These are phyloP conservation scores for Candida easanensis DNA, from an alignment of 805 yeast genomes.

Conservation along the genomic window DNA sequence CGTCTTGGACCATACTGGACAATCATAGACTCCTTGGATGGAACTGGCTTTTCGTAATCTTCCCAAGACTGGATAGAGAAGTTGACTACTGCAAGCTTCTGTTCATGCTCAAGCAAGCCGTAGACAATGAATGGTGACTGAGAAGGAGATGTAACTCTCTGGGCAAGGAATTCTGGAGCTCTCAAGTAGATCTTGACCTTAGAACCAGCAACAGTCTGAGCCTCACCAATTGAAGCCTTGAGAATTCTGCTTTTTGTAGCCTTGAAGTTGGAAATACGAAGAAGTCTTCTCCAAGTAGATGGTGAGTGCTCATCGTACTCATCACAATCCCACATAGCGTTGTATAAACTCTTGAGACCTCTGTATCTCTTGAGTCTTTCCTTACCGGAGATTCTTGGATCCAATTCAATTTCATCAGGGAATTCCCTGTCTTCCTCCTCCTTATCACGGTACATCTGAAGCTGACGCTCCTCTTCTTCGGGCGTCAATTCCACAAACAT, in stretches of 20 bases:
- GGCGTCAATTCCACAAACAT: slow-evolving; percentile 69
- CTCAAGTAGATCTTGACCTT: slow-evolving; percentile 56
- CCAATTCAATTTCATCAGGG: slow-evolving; percentile 92
- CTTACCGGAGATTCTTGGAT: slow-evolving; percentile 70
- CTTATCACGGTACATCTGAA: slow-evolving; percentile 59
- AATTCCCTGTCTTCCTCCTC: slow-evolving; percentile 86
- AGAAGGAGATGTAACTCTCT: slow-evolving; percentile 41
- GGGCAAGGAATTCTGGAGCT: slow-evolving; percentile 48
- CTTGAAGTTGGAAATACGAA: slow-evolving; percentile 72
- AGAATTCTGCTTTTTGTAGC: slow-evolving; percentile 67
- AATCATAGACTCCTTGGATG: slow-evolving; percentile 74
- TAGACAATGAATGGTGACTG: slow-evolving; percentile 59
- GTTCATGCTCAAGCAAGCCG: slow-evolving; percentile 81
- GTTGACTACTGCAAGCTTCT: slow-evolving; percentile 78
- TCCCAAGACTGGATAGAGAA: slow-evolving; percentile 86
- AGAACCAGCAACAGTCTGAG: slow-evolving; percentile 60
- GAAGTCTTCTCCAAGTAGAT: slow-evolving; percentile 68
- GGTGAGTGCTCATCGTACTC: slow-evolving; percentile 80
- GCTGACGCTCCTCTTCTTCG: slow-evolving; percentile 82
- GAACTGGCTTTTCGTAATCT: slow-evolving; percentile 80
- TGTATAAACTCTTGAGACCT: slow-evolving; percentile 80
- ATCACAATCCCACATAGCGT: slow-evolving; percentile 83
- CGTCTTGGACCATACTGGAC: slow-evolving; percentile 95
- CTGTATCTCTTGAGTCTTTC: slow-evolving; percentile 77
- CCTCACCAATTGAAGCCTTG: slow-evolving; percentile 51